phyloP scores from a whole-genome alignment of 2,329 filamentous ascomycete genomes.

The Fusarium sp. region DNA sequence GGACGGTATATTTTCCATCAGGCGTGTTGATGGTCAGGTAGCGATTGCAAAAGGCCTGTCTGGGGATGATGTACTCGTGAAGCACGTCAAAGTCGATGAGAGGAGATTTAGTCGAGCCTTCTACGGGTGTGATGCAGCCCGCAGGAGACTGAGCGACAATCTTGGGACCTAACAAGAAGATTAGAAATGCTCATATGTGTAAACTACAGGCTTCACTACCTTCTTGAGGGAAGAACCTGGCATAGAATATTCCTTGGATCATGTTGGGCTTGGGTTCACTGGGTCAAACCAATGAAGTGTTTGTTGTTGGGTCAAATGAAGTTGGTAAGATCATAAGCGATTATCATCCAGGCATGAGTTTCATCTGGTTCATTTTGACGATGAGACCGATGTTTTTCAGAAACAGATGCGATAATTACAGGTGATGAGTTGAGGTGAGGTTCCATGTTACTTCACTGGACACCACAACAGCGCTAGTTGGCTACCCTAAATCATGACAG shows the following conservation, averaged over 20 bases:
- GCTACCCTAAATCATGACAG: slow-evolving; percentile 22
- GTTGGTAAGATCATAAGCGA: not conserved
- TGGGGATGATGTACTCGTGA: slow-evolving; percentile 92
- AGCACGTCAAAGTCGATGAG: slow-evolving; percentile 88
- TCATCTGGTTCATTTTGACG: not conserved
- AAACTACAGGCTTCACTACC: slow-evolving; percentile 54
- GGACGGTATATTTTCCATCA: slow-evolving; percentile 76
- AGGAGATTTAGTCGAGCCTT: slow-evolving; percentile 58
- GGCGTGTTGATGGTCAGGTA: slow-evolving; percentile 83
- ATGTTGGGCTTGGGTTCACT: slow-evolving; percentile 52
- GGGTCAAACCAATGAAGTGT: slow-evolving; percentile 14
- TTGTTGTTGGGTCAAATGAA: not conserved
- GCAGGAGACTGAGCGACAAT: slow-evolving; percentile 72
- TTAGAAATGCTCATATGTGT: not conserved
- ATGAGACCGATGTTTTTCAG: not conserved
- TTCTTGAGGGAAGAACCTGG: slow-evolving; percentile 73
- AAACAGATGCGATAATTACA: not conserved
- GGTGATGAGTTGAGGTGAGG: slow-evolving; percentile 9
- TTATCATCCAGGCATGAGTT: not conserved
- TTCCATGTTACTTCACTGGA: not conserved
- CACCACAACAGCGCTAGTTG: not conserved
- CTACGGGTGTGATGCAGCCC: slow-evolving; percentile 66
- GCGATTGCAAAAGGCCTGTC: slow-evolving; percentile 94
- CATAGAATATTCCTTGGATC: slow-evolving; percentile 78
- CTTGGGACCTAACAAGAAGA: slow-evolving; percentile 61